These are phyloP conservation scores for Alternaria sp. DNA, from an alignment of 2,329 filamentous ascomycete genomes.

Conservation along the genomic window DNA sequence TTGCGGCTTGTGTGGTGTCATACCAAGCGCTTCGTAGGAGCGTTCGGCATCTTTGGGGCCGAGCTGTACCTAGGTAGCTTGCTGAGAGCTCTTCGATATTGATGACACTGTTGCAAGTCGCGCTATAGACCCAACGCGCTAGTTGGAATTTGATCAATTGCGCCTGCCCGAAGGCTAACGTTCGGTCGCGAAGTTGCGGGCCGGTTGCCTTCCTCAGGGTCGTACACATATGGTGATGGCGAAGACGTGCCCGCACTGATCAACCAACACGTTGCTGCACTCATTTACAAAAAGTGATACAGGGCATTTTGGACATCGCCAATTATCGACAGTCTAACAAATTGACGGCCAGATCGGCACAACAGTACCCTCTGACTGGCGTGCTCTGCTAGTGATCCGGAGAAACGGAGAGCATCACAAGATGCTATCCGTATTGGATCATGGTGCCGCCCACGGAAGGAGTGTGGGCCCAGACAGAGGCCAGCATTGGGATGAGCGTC, in stretches of 20 bases:
- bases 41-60: background rate
- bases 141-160: background rate
- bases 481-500: conserved; percentile 34
- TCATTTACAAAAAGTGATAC: background rate
- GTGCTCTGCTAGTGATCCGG: conserved; percentile 31
- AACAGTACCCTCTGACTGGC: conserved; percentile 11
- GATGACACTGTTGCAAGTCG: background rate
- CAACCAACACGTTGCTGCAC: background rate
- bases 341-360: conserved; percentile 19
- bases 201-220: conserved; percentile 1
- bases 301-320: background rate
- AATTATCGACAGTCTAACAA: background rate
- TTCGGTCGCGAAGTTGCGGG: background rate
- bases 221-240: background rate
- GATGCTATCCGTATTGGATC: conserved; percentile 27
- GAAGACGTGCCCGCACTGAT: conserved; percentile 9
- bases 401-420: conserved; percentile 33
- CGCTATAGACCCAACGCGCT: background rate
- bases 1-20: conserved; percentile 5
- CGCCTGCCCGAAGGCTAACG: background rate
- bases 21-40: conserved; percentile 6
- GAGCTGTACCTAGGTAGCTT: background rate
- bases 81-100: background rate
- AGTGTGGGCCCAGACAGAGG: conserved; percentile 43
- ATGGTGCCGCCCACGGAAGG: conserved; percentile 22